phyloP scores from a whole-genome alignment of 768 basidiomycete genomes.

The Brasilioporus rufonigricans region DNA sequence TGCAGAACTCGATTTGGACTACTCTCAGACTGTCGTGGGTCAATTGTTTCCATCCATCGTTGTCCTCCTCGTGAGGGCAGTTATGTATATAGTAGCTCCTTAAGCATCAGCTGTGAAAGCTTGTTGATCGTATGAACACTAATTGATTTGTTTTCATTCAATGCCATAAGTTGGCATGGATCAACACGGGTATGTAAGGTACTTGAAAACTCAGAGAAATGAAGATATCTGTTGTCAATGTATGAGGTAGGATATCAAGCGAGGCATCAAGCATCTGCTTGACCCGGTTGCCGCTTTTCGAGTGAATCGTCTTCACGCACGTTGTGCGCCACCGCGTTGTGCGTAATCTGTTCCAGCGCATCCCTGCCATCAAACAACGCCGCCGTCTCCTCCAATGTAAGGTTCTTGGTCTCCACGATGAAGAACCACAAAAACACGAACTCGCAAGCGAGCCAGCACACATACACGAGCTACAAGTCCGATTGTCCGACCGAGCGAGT shows the following conservation, averaged over 20 bases:
- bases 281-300: slow-evolving; percentile 8
- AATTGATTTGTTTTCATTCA: too few species aligned
- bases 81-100: too few species aligned
- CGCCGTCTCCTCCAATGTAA: slow-evolving; percentile 79
- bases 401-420: slow-evolving; percentile 69
- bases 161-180: too few species aligned
- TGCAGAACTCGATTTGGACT: too few species aligned
- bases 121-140: too few species aligned
- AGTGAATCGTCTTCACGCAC: slow-evolving; percentile 9
- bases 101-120: too few species aligned
- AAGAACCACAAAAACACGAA: slow-evolving; percentile 63
- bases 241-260: neutral
- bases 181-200: too few species aligned
- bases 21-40: too few species aligned
- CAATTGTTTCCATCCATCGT: too few species aligned
- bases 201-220: too few species aligned
- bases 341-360: slow-evolving; percentile 38
- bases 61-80: too few species aligned
- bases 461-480: slow-evolving; percentile 55
- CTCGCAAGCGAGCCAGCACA: slow-evolving; percentile 68
- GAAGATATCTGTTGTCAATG: too few species aligned
- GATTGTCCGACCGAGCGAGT: neutral
- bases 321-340: slow-evolving; percentile 22
- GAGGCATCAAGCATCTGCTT: neutral
- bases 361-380: slow-evolving; percentile 74